Base-by-base conservation (phyloP, 306 rosid genomes). In the Trifolium pratense region DNA sequence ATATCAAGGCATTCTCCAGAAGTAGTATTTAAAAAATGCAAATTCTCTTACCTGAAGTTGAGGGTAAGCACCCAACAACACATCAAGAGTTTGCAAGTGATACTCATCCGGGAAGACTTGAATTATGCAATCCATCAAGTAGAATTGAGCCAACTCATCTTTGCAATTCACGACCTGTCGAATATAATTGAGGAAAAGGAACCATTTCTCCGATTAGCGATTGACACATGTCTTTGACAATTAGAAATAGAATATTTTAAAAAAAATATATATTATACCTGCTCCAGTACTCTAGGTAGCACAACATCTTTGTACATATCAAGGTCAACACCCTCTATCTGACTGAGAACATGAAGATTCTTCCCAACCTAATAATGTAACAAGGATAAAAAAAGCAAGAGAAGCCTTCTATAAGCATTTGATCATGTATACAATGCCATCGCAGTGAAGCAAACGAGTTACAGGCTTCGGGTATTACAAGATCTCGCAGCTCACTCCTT, bases 101-200 rank as follows among this genome's bases (percentile, higher is more conserved):
- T 94, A 89, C 82, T 91, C 99, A 66, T 94, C 97, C 1, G 99
- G 97, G 82, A 94, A 91, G 70, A 94, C 99, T 88, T 94, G 99
- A 77, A 94, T 91, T 75, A 94, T 87, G 95, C 99, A 94, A 71
- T 94, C 99, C 95, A 88, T 89, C 85, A 94, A 78, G 82, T 94
- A 94, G 79, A 84, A 90, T 68, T 94, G 99, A 57, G 99, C 97
- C 60, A 94, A 63, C 71, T 91, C 99, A 74, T 94, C 99, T 83
- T 94, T 94, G 82, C 99, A 94, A 81, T 94, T 94, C 42, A 94
- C 99, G 64, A 94, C 91, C 99, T 94, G 87, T 31, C 68, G 74
- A 81, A 20, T 45, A 73, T 23, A 75, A 74, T 73, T 10, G 29
- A 75, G 65, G 73, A 31, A 63, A 71, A 58, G 15, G 73, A 79